Evolutionary conservation across 2,329 filamentous ascomycete species (phyloP), one percentile per base, ranked within the genome.

Genomic region (Ambrosiella xylebori): DNA sequence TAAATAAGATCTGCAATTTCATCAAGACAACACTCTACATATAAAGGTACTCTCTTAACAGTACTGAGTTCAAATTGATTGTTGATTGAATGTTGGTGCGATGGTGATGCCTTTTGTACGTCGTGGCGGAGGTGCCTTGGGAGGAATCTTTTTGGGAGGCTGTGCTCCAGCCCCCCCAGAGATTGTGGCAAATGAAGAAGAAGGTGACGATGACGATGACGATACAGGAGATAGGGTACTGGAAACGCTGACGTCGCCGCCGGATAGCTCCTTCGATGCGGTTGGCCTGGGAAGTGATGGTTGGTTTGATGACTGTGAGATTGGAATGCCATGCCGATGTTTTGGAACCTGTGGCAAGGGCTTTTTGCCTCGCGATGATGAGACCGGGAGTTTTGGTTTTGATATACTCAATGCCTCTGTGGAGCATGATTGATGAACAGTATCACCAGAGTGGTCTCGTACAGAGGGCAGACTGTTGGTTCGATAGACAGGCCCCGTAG

Each of bases 281-380:
- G 36, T 50, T 64, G 69, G 39, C 8, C 19, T 27, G 3, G 66
- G 64, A 57, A 66, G 65, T 1, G 44, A 35, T 13, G 44, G 19
- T 19, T 13, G 9, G 6, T 5, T 13, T 13, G 44, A n/a, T 13
- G 13, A 17, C 37, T 69, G 69, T 9, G 68, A 64, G 53, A 73
- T 69, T 1, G 75, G 75, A 3, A 72, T 67, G 7, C 79, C 78
- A 59, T 81, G 78, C 1, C 76, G 71, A 61, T 81, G 78, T 63
- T 70, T 78, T 1, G 79, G 79, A 17, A 82, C 76, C 52, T 73
- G 74, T 1, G 79, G 79, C 3, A 78, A 66, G 1, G 71, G 70
- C 63, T 74, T 78, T 65, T 74, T 77, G 7, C 71, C 64, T 4
- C 59, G 56, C 8, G 35, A 39, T 7, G 59, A 37, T 11, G 50